A percentile compares a stretch with the other conserved stretches of the same genome.
Evolutionary conservation across 2,329 filamentous ascomycete species (phyloP).

Genomic region (Epichloe hybrida): DNA sequence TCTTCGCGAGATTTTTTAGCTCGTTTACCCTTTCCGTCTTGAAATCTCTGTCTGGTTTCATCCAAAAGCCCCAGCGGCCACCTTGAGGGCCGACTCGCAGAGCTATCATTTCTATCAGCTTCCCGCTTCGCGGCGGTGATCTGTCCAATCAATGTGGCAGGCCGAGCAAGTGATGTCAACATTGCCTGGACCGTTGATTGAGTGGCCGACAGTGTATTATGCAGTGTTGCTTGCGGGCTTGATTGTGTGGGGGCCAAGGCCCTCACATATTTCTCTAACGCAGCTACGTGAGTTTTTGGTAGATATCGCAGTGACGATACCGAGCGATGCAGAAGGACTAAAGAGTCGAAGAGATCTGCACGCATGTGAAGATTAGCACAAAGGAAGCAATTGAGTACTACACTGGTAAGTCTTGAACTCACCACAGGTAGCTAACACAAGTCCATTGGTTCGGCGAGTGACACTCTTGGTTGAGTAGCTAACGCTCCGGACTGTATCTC

Average conservation of each 20-base stretch:
- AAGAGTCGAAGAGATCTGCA: conserved; percentile 55
- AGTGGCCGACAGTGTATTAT: conserved; percentile 65
- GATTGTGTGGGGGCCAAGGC: conserved; percentile 54
- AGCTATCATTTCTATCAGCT: conserved; percentile 65
- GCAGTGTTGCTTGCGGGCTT: conserved; percentile 59
- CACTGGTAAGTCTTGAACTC: conserved; percentile 13
- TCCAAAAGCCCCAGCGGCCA: conserved; percentile 78
- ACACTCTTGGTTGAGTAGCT: conserved; percentile 74
- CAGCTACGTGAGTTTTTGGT: conserved; percentile 51
- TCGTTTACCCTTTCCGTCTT: conserved; percentile 74
- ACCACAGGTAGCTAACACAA: conserved; percentile 53
- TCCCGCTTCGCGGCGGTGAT: conserved; percentile 63
- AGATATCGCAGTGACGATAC: conserved; percentile 50
- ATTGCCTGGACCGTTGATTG: conserved; percentile 75
- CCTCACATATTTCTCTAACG: conserved; percentile 59
- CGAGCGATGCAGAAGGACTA: conserved; percentile 37
- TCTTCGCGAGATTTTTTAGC: conserved; percentile 58
- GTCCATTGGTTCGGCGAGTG: conserved; percentile 62
- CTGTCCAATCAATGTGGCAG: conserved; percentile 60
- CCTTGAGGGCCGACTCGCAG: conserved; percentile 58
- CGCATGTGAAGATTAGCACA: background rate
- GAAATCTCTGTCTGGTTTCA: conserved; percentile 69
- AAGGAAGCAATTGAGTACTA: background rate
- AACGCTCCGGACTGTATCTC: conserved; percentile 76
- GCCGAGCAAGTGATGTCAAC: conserved; percentile 63